Evolutionary conservation across 352 stramenopile genomes (phyloP).

Genomic region (Globisporangium carolinianum): DNA sequence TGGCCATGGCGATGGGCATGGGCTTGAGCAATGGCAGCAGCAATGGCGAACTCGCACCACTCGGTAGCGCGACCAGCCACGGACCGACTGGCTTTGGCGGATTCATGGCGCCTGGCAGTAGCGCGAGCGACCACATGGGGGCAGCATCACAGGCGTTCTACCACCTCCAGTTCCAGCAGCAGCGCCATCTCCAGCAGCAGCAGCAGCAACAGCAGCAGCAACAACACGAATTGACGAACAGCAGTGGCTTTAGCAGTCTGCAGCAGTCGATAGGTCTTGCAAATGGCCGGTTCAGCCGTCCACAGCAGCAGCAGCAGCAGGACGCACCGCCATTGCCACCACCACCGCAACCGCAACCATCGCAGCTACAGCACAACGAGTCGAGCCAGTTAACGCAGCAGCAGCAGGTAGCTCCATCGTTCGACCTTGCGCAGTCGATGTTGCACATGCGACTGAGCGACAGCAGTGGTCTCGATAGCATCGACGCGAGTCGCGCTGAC

Average conservation of each 20-base stretch:
- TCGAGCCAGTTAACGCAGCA: too few species aligned
- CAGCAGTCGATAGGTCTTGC: constrained; percentile 2
- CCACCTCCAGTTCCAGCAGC: constrained; percentile 39
- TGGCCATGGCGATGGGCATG: constrained; percentile 4
- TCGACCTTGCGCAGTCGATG: constrained; percentile 42
- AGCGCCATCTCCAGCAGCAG: constrained; percentile 25
- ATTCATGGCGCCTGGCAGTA: neutral
- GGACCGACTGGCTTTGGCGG: too few species aligned
- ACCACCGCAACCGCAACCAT: neutral
- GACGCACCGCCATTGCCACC: too few species aligned
- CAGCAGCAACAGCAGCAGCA: constrained; percentile 13
- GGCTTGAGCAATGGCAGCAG: neutral
- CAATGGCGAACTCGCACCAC: neutral
- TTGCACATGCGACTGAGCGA: constrained; percentile 25
- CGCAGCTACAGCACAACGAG: too few species aligned
- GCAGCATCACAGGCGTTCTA: constrained; percentile 19
- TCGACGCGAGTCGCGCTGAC: constrained; percentile 3
- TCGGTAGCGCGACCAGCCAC: too few species aligned
- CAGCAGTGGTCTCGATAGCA: neutral
- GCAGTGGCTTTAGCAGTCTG: constrained; percentile 16
- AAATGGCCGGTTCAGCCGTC: neutral
- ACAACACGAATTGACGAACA: constrained; percentile 16
- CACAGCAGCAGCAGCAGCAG: constrained; percentile 2
- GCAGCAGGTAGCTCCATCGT: too few species aligned
- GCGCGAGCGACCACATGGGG: neutral